Evolutionary conservation across 306 rosid species (phyloP).

Genomic region (Lathyrus oleraceus): DNA sequence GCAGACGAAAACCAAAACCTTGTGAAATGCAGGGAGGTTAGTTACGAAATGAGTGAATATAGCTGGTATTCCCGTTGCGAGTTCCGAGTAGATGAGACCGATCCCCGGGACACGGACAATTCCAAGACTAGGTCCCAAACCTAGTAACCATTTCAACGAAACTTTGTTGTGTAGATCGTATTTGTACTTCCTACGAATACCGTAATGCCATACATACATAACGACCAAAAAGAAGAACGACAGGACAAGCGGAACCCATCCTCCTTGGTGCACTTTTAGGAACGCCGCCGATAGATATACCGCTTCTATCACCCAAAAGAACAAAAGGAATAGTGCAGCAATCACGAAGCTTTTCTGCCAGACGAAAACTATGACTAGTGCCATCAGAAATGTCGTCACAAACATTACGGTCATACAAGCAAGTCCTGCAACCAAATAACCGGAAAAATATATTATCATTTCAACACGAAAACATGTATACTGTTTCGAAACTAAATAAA

Average conservation of each 20-base stretch:
- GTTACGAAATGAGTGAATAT: conserved; percentile 89
- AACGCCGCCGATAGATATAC: conserved; percentile 69
- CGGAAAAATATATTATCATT: background rate
- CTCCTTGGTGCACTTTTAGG: conserved; percentile 78
- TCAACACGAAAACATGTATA: background rate
- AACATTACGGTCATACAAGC: conserved; percentile 82
- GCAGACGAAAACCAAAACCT: conserved; percentile 78
- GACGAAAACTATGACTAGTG: conserved; percentile 68
- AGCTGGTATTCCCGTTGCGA: conserved; percentile 78
- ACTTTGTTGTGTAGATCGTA: conserved; percentile 78
- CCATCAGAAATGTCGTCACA: conserved; percentile 76
- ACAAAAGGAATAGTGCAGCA: conserved; percentile 57
- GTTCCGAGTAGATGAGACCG: conserved; percentile 85
- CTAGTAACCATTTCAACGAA: conserved; percentile 76
- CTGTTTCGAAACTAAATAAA: background rate
- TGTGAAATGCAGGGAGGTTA: conserved; percentile 88
- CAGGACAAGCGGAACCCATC: conserved; percentile 85
- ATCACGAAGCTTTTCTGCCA: conserved; percentile 67
- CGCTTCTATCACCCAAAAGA: conserved; percentile 77
- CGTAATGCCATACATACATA: conserved; percentile 85
- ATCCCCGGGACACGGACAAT: conserved; percentile 91
- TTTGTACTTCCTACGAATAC: conserved; percentile 68
- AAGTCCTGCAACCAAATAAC: conserved; percentile 58
- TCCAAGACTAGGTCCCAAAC: conserved; percentile 87
- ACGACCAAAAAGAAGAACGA: conserved; percentile 59